Conservation (phyloP, 768 basidiomycete species). For the Tylopilus rubrobrunneus region DNA sequence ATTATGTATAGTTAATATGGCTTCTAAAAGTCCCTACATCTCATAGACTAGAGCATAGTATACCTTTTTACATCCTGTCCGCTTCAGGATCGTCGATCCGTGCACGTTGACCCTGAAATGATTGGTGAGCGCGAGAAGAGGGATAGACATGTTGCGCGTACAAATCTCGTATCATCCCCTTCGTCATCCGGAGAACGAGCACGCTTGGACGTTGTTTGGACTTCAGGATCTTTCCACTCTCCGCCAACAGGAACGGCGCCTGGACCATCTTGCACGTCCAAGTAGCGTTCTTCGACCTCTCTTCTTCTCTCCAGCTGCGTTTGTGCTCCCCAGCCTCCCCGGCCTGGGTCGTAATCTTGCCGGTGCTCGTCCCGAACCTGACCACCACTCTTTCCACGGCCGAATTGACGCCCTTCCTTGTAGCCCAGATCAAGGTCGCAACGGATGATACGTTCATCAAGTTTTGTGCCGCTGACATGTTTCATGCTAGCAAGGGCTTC, state of each 20-base stretch:
- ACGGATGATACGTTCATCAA: conserved; percentile 97
- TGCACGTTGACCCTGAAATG: conserved; percentile 50
- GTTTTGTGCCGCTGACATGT: conserved; percentile 95
- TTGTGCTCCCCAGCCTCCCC: conserved; percentile 93
- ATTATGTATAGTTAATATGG: conserved; percentile 13
- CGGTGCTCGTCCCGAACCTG: conserved; percentile 96
- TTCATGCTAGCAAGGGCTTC: conserved; percentile 92
- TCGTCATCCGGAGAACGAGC: conserved; percentile 79
- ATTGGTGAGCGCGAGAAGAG: conserved; percentile 3
- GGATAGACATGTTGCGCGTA: conserved; percentile 31
- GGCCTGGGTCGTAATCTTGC: conserved; percentile 94
- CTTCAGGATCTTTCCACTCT: conserved; percentile 76
- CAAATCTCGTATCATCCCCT: conserved; percentile 53
- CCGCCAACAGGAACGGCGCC: conserved; percentile 82
- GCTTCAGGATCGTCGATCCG: conserved; percentile 62
- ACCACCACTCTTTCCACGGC: conserved; percentile 94
- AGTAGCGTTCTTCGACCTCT: conserved; percentile 84
- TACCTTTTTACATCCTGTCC: conserved; percentile 58
- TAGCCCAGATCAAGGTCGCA: conserved; percentile 98
- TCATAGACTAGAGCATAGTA: conserved; percentile 25
- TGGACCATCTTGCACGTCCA: conserved; percentile 73
- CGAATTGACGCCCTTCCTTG: conserved; percentile 95
- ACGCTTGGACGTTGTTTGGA: conserved; percentile 52
- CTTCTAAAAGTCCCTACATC: conserved; percentile 14
- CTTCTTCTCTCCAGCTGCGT: conserved; percentile 75